Evolutionary conservation across 805 yeast genomes (phyloP), one percentile per base, ranked within the genome.

Genomic region (Barnettozyma populi): DNA sequence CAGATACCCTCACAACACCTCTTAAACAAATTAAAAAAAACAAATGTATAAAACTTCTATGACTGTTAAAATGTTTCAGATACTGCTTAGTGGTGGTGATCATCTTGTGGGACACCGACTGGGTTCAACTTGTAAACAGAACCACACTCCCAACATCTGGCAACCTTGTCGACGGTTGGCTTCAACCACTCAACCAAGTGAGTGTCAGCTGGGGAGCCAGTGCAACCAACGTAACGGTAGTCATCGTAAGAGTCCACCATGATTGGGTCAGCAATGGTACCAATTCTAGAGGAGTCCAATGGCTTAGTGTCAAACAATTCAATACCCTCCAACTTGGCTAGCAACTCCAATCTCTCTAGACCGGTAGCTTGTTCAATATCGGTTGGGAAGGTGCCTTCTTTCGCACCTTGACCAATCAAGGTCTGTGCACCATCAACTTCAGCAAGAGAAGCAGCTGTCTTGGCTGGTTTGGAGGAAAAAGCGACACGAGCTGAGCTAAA

Each of bases 71-170:
- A 13, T 14, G 23, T 41, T 31, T 41, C 24, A 27, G 21, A 13
- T 25, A 18, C 39, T 9, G 36, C 40, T 43, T 46, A 48, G 36
- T 52, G 57, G 52, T 58, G 62, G 53, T 60, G 77, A 65, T 78
- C 82, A 62, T 73, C 80, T 52, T 71, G 78, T 58, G 84, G 85
- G 57, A 82, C 85, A 71, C 97, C 97, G 62, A 90, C 78, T 73
- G 83, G 84, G 73, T 90, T 86, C 62, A 90, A 73, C 64, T 86
- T 82, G 78, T 86, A 92, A 58, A 90, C 96, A 60, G 90, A 84
- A 71, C 99, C 99, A 71, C 98, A 92, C 72, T 94, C 97, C 96
- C 97, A 88, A 75, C 97, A 94, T 82, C 99, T 89, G 59, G 86
- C 86, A 52, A 85, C 85, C 71, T 87, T 75, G 43, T 79, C 86